Percentiles rank a stretch among this genome's conserved stretches.
Conservation (phyloP, 495 filamentous ascomycete species). For the Glonium stellatum region DNA sequence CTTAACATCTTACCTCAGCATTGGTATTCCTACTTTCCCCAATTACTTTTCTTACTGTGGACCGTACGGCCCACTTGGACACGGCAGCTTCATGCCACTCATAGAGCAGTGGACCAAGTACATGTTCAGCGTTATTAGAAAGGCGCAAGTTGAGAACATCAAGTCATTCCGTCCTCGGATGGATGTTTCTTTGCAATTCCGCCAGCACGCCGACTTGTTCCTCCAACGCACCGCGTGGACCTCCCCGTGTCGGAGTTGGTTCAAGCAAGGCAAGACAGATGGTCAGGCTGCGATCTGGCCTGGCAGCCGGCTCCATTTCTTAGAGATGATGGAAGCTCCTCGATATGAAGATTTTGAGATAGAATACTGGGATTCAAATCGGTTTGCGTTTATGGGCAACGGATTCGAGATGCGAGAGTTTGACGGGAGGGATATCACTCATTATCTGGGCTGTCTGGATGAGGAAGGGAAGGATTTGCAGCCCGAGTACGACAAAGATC, state of each 20-base stretch:
- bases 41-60: constrained; percentile 37
- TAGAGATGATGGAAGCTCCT: constrained; percentile 36
- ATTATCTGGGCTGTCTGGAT: constrained; percentile 35
- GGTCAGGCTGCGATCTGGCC: constrained; percentile 39
- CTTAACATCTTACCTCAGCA: constrained; percentile 33
- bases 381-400: constrained; percentile 41
- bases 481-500: constrained; percentile 31
- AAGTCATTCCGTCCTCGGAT: constrained; percentile 32
- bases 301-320: constrained; percentile 38
- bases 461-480: constrained; percentile 31
- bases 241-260: constrained; percentile 34
- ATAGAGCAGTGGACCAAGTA: constrained; percentile 38
- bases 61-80: constrained; percentile 32
- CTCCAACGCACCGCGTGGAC: constrained; percentile 39
- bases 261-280: constrained; percentile 39
- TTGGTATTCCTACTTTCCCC: constrained; percentile 32
- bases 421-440: constrained; percentile 38
- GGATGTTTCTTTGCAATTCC: constrained; percentile 27
- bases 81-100: constrained; percentile 38
- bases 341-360: constrained; percentile 42
- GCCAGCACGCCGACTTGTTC: constrained; percentile 36
- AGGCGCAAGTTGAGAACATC: constrained; percentile 36
- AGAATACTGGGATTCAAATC: constrained; percentile 35
- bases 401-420: constrained; percentile 37
- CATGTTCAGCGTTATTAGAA: constrained; percentile 32